phyloP scores from a whole-genome alignment of 2,329 filamentous ascomycete genomes.

The Epichloe bromicola region DNA sequence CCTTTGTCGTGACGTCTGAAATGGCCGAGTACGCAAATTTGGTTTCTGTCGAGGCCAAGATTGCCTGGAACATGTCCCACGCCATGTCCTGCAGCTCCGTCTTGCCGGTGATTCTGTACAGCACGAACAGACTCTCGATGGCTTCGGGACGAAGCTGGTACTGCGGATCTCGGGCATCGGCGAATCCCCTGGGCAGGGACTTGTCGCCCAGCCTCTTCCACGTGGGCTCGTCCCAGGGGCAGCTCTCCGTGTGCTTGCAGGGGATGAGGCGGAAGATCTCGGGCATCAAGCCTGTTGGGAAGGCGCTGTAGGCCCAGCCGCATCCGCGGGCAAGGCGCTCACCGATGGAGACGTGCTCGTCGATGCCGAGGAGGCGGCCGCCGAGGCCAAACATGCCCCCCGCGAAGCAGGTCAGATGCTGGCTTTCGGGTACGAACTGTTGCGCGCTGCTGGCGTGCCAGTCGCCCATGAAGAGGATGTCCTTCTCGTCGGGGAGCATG shows the following conservation, averaged over 20 bases:
- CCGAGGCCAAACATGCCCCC: constrained; percentile 58
- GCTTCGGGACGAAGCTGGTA: constrained; percentile 49
- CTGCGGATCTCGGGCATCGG: constrained; percentile 35
- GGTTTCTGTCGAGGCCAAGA: constrained; percentile 32
- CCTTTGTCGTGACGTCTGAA: constrained; percentile 24
- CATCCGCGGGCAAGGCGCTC: constrained; percentile 40
- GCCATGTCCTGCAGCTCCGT: constrained; percentile 34
- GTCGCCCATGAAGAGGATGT: constrained; percentile 39
- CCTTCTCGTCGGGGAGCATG: constrained; percentile 44
- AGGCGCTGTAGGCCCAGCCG: constrained; percentile 42
- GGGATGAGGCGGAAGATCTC: constrained; percentile 35
- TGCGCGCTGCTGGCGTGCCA: constrained; percentile 14
- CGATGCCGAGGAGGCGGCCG: constrained; percentile 41
- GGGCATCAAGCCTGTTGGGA: constrained; percentile 45
- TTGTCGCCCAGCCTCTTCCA: constrained; percentile 14
- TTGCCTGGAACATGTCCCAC: constrained; percentile 38
- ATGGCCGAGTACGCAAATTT: constrained; percentile 35
- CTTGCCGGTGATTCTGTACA: constrained; percentile 48
- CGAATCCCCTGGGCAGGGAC: constrained; percentile 44
- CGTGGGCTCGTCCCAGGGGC: constrained; percentile 17
- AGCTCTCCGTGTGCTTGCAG: constrained; percentile 26
- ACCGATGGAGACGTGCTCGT: constrained; percentile 34
- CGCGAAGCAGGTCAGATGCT: constrained; percentile 43
- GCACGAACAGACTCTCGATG: constrained; percentile 68
- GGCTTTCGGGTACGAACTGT: constrained; percentile 16